phyloP scores from a whole-genome alignment of 352 stramenopile genomes.

The Globisporangium mamillatum region DNA sequence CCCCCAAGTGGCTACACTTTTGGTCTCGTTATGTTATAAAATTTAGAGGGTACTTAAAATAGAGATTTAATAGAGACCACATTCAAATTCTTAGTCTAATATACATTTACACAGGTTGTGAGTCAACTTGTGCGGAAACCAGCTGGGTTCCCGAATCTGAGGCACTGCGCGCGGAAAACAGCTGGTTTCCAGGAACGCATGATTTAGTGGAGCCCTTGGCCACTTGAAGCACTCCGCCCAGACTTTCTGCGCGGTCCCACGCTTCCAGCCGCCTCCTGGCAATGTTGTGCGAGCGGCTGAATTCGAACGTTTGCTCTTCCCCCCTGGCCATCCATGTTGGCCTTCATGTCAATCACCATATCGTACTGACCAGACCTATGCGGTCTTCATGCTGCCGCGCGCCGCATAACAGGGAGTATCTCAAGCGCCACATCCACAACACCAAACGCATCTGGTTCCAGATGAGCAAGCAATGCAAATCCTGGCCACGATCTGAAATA shows the following conservation, averaged over 20 bases:
- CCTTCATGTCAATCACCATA: neutral
- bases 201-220: neutral
- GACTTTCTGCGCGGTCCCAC: neutral
- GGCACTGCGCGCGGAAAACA: neutral
- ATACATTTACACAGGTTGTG: neutral
- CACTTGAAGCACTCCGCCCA: neutral
- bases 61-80: neutral
- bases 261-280: neutral
- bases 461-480: conserved; percentile 5
- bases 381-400: neutral
- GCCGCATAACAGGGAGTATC: neutral
- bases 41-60: conserved; percentile 10
- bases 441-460: neutral
- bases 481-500: neutral
- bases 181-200: conserved; percentile 35
- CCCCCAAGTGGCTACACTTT: conserved; percentile 12
- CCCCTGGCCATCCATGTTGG: neutral
- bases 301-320: neutral
- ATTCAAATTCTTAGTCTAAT: neutral
- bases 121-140: neutral
- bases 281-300: neutral
- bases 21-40: conserved; percentile 6
- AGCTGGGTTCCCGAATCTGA: conserved; percentile 4
- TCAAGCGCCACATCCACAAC: neutral
- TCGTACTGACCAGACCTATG: neutral